These are phyloP conservation scores for Gonapodya prolifera DNA, from an alignment of 192 early-diverging fungal species.

Conservation along the genomic window DNA sequence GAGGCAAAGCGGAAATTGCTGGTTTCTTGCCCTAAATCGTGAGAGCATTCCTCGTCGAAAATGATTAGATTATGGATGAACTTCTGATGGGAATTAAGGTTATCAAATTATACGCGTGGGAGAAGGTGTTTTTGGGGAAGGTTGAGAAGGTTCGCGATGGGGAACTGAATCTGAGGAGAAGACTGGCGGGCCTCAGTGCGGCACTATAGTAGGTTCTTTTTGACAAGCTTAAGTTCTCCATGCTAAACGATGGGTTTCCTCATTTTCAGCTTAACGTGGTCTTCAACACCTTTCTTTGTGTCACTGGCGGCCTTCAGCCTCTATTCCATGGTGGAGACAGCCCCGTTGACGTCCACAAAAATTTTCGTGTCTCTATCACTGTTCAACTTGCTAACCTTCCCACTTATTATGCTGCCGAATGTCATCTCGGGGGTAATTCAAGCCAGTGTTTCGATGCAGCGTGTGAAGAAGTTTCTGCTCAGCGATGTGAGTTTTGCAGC, in stretches of 20 bases:
- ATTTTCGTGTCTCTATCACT: conserved; percentile 76
- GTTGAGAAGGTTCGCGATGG: background rate
- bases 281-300: conserved; percentile 79
- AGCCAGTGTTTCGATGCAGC: conserved; percentile 67
- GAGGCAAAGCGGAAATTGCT: too few species aligned
- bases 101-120: conserved; percentile 8
- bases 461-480: conserved; percentile 65
- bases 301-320: conserved; percentile 70
- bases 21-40: too few species aligned
- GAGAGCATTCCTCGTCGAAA: too few species aligned
- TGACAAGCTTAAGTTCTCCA: background rate
- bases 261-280: conserved; percentile 48
- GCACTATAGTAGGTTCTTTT: background rate
- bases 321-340: conserved; percentile 49
- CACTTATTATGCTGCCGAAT: conserved; percentile 69
- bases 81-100: background rate
- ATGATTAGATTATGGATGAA: background rate
- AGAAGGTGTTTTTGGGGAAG: background rate
- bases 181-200: background rate
- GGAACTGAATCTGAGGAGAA: conserved; percentile 6
- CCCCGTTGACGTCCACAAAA: conserved; percentile 14
- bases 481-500: conserved; percentile 50
- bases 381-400: conserved; percentile 86
- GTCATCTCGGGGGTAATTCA: conserved; percentile 67
- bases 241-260: background rate